A percentile compares a stretch with the other conserved stretches of the same genome.
phyloP scores from a whole-genome alignment of 305 asterid species.

The Fraxinus floribunda region DNA sequence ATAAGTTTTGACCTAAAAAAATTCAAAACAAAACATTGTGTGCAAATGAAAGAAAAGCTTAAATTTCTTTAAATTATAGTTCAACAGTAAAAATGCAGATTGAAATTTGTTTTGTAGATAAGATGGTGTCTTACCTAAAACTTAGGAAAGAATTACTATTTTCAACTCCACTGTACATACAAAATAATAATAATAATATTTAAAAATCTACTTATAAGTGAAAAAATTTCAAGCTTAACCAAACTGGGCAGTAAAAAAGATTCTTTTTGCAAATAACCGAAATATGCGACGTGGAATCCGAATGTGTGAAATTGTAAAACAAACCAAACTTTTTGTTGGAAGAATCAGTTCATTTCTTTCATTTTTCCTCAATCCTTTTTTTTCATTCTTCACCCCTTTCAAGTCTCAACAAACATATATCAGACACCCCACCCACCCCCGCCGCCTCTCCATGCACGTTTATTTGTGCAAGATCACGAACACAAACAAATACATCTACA shows the following conservation, averaged over 20 bases:
- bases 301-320: slow-evolving; percentile 17
- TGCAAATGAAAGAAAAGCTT: no score
- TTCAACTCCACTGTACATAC: background rate
- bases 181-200: background rate
- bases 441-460: slow-evolving; percentile 16
- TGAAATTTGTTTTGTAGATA: background rate
- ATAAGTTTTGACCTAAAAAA: no score
- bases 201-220: background rate
- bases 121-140: background rate
- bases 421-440: background rate
- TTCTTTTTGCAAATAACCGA: slow-evolving; percentile 12
- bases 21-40: no score
- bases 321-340: slow-evolving; percentile 5
- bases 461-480: slow-evolving; percentile 7
- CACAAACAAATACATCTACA: background rate
- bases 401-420: background rate
- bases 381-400: slow-evolving; percentile 2
- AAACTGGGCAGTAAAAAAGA: slow-evolving; percentile 5
- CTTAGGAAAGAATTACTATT: background rate
- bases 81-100: no score
- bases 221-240: background rate
- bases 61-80: no score
- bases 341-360: slow-evolving; percentile 10
- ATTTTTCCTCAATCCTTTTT: background rate
- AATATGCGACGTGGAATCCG: slow-evolving; percentile 41